Evolutionary conservation across 257 asterid genomes (phyloP).

Genomic region (Gardenia jasminoides): DNA sequence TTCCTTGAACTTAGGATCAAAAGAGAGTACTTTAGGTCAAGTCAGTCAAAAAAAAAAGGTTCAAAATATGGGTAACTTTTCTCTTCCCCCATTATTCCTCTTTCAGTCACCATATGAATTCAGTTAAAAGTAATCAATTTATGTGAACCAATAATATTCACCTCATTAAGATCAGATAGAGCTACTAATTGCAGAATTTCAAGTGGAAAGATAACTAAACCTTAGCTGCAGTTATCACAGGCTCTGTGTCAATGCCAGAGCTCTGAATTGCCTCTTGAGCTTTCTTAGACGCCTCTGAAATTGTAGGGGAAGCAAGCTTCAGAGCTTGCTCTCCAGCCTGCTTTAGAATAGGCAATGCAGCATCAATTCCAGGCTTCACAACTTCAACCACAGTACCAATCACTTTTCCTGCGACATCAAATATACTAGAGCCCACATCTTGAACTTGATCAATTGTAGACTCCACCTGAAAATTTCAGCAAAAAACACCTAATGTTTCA

Average conservation of each 20-base stretch:
- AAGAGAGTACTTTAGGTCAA: background rate
- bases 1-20: background rate
- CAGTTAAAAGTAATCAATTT: background rate
- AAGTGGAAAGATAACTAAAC: slow-evolving; percentile 24
- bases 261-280: slow-evolving; percentile 91
- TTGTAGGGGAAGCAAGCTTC: slow-evolving; percentile 77
- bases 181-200: background rate
- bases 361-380: slow-evolving; percentile 75
- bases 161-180: background rate
- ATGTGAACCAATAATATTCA: background rate
- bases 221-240: slow-evolving; percentile 76
- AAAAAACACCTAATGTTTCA: background rate
- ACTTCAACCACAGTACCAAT: slow-evolving; percentile 57
- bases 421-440: slow-evolving; percentile 53
- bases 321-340: slow-evolving; percentile 72
- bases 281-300: slow-evolving; percentile 81
- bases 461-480: slow-evolving; percentile 56
- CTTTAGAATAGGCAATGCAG: slow-evolving; percentile 63
- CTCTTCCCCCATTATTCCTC: background rate
- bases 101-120: background rate
- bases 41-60: background rate
- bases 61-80: background rate
- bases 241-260: slow-evolving; percentile 80
- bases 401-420: slow-evolving; percentile 49
- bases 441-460: slow-evolving; percentile 66